Percentiles rank a stretch among this genome's conserved stretches.
Evolutionary conservation across 2,329 filamentous ascomycete species (phyloP).

Genomic region (Penicillium sp.): DNA sequence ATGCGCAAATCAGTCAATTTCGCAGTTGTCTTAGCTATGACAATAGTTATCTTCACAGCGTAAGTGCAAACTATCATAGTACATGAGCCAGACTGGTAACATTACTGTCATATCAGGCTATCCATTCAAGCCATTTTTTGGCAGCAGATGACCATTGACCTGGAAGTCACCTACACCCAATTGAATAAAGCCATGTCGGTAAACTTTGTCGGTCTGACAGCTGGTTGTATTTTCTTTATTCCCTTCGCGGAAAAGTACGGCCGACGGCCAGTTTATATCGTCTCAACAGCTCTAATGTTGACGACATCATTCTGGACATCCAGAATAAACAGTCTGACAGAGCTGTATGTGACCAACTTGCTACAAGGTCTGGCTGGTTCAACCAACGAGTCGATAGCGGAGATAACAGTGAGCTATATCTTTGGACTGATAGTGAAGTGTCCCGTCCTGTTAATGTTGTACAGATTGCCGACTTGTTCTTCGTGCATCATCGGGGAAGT

Average conservation of each 20-base stretch:
- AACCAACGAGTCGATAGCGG: constrained; percentile 39
- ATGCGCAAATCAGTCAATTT: constrained; percentile 44
- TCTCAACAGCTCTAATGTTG: constrained; percentile 41
- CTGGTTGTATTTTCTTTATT: constrained; percentile 47
- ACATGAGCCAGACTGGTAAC: not conserved
- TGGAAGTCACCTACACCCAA: constrained; percentile 40
- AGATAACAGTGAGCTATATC: constrained; percentile 40
- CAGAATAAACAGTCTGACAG: constrained; percentile 37
- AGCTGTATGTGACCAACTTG: constrained; percentile 46
- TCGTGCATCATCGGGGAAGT: constrained; percentile 49
- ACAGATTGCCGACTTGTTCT: constrained; percentile 48
- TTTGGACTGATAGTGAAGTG: constrained; percentile 26
- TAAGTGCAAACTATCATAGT: constrained; percentile 2
- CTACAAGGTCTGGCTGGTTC: constrained; percentile 40
- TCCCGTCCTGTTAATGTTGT: not conserved
- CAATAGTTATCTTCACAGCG: constrained; percentile 42
- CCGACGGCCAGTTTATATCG: constrained; percentile 45
- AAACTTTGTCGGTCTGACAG: constrained; percentile 42
- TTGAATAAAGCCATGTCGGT: constrained; percentile 49
- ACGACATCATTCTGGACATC: constrained; percentile 43
- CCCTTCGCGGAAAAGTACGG: constrained; percentile 49
- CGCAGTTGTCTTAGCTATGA: constrained; percentile 42
- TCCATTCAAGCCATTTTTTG: constrained; percentile 44
- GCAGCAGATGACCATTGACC: constrained; percentile 45
- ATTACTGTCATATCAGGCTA: constrained; percentile 17